A percentile compares a stretch with the other conserved stretches of the same genome.
Conservation (phyloP, 2,329 filamentous ascomycete species). For the Aspergillus alliaceus region DNA sequence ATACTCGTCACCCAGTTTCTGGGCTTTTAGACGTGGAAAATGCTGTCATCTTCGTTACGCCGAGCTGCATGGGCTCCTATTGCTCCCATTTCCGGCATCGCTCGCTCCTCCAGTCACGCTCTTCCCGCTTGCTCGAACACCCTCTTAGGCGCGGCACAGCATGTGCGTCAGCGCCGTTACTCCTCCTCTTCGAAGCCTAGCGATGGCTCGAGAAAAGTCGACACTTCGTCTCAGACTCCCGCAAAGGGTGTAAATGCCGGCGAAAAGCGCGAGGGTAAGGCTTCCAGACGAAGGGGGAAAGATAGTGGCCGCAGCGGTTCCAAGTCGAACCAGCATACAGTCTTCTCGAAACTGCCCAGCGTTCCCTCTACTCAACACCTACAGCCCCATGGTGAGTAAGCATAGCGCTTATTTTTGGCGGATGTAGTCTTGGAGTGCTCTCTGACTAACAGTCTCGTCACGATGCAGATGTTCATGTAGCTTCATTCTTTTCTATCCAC, state of each 20-base stretch:
- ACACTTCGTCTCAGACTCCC: slow-evolving; percentile 40
- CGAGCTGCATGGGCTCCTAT: slow-evolving; percentile 43
- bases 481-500: slow-evolving; percentile 94
- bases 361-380: slow-evolving; percentile 51
- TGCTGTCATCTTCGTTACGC: slow-evolving; percentile 49
- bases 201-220: slow-evolving; percentile 44
- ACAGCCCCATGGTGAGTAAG: slow-evolving; percentile 46
- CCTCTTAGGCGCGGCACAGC: slow-evolving; percentile 33
- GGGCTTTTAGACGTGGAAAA: slow-evolving; percentile 29
- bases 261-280: slow-evolving; percentile 37
- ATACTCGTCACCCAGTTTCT: slow-evolving; percentile 24
- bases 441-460: slow-evolving; percentile 3
- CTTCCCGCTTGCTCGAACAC: slow-evolving; percentile 32
- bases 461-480: slow-evolving; percentile 74
- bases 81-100: slow-evolving; percentile 32
- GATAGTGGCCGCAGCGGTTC: slow-evolving; percentile 34
- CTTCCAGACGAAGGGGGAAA: slow-evolving; percentile 37
- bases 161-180: slow-evolving; percentile 47
- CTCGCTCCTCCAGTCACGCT: slow-evolving; percentile 30
- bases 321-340: slow-evolving; percentile 40
- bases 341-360: slow-evolving; percentile 46
- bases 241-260: slow-evolving; percentile 39
- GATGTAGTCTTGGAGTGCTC: neutral
- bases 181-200: slow-evolving; percentile 52
- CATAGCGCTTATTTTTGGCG: neutral